A percentile compares a stretch with the other conserved stretches of the same genome.
Conservation (phyloP, 2,329 filamentous ascomycete species). For the Pseudomassariella vexata region DNA sequence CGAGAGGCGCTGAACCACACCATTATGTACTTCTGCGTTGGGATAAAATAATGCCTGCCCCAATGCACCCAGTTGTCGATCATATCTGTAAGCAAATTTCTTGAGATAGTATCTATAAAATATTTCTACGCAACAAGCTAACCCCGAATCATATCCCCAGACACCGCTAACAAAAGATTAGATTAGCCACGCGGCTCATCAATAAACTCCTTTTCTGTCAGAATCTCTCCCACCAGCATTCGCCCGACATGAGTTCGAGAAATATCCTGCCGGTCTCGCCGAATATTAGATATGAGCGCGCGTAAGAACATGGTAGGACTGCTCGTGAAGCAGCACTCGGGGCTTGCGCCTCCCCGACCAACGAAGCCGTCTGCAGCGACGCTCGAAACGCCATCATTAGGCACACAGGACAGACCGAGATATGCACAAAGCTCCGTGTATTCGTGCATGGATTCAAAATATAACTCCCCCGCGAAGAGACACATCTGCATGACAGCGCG, state of each 20-base stretch:
- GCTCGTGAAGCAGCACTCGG: constrained; percentile 19
- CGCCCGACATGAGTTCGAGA: constrained; percentile 8
- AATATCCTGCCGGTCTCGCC: constrained; percentile 8
- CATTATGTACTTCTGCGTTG: too few species aligned
- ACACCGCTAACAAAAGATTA: too few species aligned
- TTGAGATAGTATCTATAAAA: too few species aligned
- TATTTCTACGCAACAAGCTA: too few species aligned
- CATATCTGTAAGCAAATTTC: too few species aligned
- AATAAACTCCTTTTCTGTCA: constrained; percentile 7
- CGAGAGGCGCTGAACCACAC: too few species aligned
- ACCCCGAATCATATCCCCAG: too few species aligned
- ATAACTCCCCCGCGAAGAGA: constrained; percentile 58
- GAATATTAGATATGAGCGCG: constrained; percentile 6
- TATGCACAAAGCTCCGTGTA: not conserved
- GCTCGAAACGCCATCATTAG: not conserved
- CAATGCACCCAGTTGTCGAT: too few species aligned
- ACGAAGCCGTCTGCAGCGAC: not conserved
- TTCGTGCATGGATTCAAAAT: not conserved
- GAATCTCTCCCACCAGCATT: constrained; percentile 4
- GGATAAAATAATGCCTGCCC: too few species aligned
- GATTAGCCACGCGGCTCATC: not conserved
- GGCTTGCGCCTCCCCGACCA: not conserved
- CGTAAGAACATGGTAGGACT: constrained; percentile 8
- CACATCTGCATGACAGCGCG: too few species aligned
- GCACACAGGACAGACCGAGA: not conserved